Base-by-base conservation (phyloP, 2,329 filamentous ascomycete species). In the Acarospora socialis region DNA sequence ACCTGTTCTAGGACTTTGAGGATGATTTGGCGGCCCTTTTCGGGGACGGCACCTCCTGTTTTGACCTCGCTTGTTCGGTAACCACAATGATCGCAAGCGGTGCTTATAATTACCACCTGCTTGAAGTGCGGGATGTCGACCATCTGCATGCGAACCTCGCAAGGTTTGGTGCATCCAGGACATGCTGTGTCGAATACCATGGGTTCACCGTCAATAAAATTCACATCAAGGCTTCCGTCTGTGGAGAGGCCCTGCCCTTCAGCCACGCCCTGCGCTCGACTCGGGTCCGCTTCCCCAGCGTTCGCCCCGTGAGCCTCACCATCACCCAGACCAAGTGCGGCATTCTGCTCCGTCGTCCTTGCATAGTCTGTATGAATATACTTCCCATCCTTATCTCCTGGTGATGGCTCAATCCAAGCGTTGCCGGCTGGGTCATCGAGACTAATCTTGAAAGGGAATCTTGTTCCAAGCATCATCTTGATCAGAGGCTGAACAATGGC, bases 81-180 rank as follows among this genome's bases (percentile, higher is more conserved):
- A 36, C 87, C 87, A 53, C 90, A 98, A 54, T 78, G 68, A 17
- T 87, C 77, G 59, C 90, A 98, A 17, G 83, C 77, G 2, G 87
- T 95, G 45, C 77, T 86, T 81, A 93, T 95, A 46, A 98, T 68
- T 23, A 94, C 77, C 3, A 98, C 90, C 51, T 95, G 82, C 60
- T 94, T 92, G 64, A 98, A 98, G 60, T 93, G 80, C 1, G 90
- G 90, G 40, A 98, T 94, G 48, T 92, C 83, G 35, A 95, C 83
- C 77, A 93, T 92, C 65, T 94, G 93, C 83, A 94, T 94, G 57
- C 93, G 86, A 7, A 92, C 92, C 3, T 75, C 74, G 59, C 86
- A 94, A 4, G 73, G 62, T 56, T 81, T 81, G 49, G 77, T 76
- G 64, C 90, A 98, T 39, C 82, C 87, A 0, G 90, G 90, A 55